These are phyloP conservation scores for Solanum hybrid DNA, from an alignment of 305 asterid genomes.

Conservation along the genomic window DNA sequence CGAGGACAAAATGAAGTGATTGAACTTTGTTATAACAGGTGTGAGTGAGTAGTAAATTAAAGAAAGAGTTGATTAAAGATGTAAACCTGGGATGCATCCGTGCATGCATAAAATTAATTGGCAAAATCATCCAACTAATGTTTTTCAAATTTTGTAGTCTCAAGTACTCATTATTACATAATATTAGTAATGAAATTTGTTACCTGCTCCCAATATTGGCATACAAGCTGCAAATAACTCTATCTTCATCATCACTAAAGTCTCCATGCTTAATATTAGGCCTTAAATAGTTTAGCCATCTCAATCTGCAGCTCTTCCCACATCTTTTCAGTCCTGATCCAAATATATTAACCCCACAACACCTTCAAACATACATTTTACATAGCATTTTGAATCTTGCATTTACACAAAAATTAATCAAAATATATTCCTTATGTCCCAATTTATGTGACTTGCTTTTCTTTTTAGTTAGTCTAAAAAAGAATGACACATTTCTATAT, in stretches of 20 bases:
- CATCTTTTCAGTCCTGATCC: conserved; percentile 36
- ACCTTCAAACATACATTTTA: neutral
- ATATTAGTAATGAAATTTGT: neutral
- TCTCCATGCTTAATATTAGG: conserved; percentile 42
- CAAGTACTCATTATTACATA: too few relatives aligned
- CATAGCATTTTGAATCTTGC: too few relatives aligned
- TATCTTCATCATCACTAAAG: conserved; percentile 41
- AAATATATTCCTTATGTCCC: too few relatives aligned
- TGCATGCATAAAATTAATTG: conserved; percentile 26
- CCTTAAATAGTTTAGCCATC: conserved; percentile 44
- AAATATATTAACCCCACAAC: neutral
- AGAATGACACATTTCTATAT: too few relatives aligned
- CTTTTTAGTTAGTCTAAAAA: too few relatives aligned
- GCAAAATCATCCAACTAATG: neutral
- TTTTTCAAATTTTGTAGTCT: too few relatives aligned
- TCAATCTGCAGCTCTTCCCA: conserved; percentile 44
- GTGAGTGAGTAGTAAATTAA: neutral
- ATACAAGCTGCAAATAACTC: conserved; percentile 37
- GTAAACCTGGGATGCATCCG: conserved; percentile 3
- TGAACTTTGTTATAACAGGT: neutral
- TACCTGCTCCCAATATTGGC: conserved; percentile 52
- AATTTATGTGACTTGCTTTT: too few relatives aligned
- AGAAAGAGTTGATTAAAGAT: conserved; percentile 4
- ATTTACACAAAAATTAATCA: too few relatives aligned
- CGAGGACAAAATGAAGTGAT: neutral